Evolutionary conservation across 768 basidiomycete species (phyloP), one percentile per base, ranked within the genome.

Genomic region (Tremella yokohamensis): DNA sequence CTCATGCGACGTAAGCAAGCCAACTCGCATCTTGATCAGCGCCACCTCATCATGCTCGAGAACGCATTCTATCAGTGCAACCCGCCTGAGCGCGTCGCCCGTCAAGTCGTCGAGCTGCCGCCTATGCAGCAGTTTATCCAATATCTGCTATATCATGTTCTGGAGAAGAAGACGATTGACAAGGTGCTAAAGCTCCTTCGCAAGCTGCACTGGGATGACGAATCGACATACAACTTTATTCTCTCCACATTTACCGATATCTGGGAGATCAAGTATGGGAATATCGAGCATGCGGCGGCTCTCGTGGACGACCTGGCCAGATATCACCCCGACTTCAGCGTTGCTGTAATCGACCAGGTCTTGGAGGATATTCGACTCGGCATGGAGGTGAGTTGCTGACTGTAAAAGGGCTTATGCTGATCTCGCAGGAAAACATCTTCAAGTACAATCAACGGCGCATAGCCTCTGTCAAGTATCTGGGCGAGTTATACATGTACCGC

Each of bases 51-150:
- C 15, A 79, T 97, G 61, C 82, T 99, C 26, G 96, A 98, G 76
- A 99, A 99, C 74, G 96, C 96, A 0, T 99, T 96, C 75, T 98
- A 98, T 75, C 59, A 98, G 89, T 97, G 93, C 76, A 98, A 98
- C 70, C 96, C 96, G 3, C 96, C 96, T 0, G 93, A 98, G 63
- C 85, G 96, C 52, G 83, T 86, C 0, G 90, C 90, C 0, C 83
- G 85, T 20, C 83, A 90, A 68, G 86, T 89, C 64, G 92, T 96
- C 74, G 82, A 90, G 66, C 85, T 92, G 13, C 81, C 86, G 2
- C 84, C 86, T 1, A 88, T 91, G 78, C 90, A 96, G 66, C 81
- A 88, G n/a, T 99, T 96, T 78, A 87, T 98, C 64, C 88, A 88
- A 24, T 90, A 98, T 76, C 81, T 99, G n/a, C 83, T 98, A 52